Evolutionary conservation across 148 eudicot genomes (phyloP).

Genomic region (Fagopyrum esculentum): DNA sequence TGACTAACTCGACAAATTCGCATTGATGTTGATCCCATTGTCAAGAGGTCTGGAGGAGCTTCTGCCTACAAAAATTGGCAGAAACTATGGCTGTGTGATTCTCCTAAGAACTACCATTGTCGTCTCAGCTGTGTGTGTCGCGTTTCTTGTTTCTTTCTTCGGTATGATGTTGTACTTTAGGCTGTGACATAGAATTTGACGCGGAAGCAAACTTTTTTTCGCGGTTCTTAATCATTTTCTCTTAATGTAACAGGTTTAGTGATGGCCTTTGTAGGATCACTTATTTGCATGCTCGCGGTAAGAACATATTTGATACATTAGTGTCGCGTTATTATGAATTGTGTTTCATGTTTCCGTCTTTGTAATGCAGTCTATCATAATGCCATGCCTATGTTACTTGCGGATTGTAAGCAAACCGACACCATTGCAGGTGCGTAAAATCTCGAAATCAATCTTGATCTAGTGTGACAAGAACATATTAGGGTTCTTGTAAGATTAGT

Average conservation of each 20-base stretch:
- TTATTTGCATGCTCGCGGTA: constrained; percentile 61
- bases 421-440: constrained; percentile 32
- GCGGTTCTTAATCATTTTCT: neutral
- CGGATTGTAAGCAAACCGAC: constrained; percentile 44
- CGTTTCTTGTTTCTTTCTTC: constrained; percentile 64
- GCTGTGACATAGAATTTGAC: neutral
- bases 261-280: constrained; percentile 72
- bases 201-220: neutral
- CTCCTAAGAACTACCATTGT: constrained; percentile 54
- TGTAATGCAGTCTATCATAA: constrained; percentile 45
- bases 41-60: constrained; percentile 70
- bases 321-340: neutral
- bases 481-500: neutral
- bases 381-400: constrained; percentile 59
- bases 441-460: neutral
- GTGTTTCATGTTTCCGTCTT: neutral
- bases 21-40: constrained; percentile 61
- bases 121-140: constrained; percentile 49
- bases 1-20: neutral
- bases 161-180: constrained; percentile 20
- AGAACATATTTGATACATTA: neutral
- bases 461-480: neutral
- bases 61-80: constrained; percentile 41
- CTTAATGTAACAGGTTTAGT: constrained; percentile 40
- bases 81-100: constrained; percentile 36